Evolutionary conservation across 306 rosid species (phyloP).

Genomic region (Erythrophleum fordii): DNA sequence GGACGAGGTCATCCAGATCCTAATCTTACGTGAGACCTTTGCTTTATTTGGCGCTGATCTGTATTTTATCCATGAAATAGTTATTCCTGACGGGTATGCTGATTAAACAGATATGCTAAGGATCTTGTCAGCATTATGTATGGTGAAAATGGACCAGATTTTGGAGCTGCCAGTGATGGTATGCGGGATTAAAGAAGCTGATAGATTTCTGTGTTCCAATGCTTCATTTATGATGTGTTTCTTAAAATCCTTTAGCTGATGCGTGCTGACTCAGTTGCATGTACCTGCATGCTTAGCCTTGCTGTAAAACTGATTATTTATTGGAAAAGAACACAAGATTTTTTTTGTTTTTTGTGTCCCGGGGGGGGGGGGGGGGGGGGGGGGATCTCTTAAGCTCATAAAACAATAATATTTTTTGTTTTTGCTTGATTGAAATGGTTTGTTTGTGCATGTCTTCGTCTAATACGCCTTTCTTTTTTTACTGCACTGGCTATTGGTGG

Average conservation of each 20-base stretch:
- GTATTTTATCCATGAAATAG: constrained; percentile 20
- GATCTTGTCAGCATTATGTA: constrained; percentile 84
- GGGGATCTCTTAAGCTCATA: neutral
- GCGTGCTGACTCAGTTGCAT: constrained; percentile 9
- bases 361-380: no score
- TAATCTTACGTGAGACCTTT: constrained; percentile 78
- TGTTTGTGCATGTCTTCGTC: neutral
- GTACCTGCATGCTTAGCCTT: constrained; percentile 1
- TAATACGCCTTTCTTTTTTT: neutral
- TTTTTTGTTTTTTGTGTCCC: no score
- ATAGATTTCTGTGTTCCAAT: constrained; percentile 7
- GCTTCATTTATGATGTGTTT: constrained; percentile 9
- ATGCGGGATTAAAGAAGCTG: constrained; percentile 35
- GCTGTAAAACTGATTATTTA: neutral
- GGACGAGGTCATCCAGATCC: constrained; percentile 99
- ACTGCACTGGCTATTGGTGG: neutral
- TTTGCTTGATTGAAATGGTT: neutral
- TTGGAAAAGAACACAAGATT: constrained; percentile 1
- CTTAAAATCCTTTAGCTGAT: neutral
- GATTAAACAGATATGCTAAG: constrained; percentile 79
- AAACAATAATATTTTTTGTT: neutral
- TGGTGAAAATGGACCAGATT: constrained; percentile 85
- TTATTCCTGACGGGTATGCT: constrained; percentile 39
- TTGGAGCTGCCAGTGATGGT: constrained; percentile 99
- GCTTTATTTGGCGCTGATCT: constrained; percentile 29